A percentile compares a stretch with the other conserved stretches of the same genome.
These are phyloP conservation scores for Populus nigra DNA, from an alignment of 345 rosid species.

Conservation along the genomic window DNA sequence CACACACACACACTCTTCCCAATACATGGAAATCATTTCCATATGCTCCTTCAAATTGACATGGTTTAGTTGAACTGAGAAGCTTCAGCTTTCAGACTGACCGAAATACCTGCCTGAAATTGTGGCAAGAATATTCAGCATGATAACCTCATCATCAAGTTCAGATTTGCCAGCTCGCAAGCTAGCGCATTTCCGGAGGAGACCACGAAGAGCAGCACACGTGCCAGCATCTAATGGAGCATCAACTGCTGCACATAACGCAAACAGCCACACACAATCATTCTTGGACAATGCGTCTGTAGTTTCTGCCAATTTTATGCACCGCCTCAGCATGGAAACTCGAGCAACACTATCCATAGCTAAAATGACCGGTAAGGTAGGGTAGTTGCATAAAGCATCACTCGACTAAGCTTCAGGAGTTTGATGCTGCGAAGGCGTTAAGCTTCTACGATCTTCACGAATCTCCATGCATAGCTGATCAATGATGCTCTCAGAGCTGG, in stretches of 20 bases:
- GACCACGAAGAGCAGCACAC: constrained; percentile 58
- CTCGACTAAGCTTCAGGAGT: constrained; percentile 4
- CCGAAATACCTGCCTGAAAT: constrained; percentile 76
- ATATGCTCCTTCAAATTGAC: too few species aligned
- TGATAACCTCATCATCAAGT: constrained; percentile 62
- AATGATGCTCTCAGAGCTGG: not conserved
- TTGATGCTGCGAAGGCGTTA: not conserved
- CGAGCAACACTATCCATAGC: constrained; percentile 71
- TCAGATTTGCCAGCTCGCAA: constrained; percentile 59
- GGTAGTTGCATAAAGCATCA: constrained; percentile 29
- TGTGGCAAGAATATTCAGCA: constrained; percentile 74
- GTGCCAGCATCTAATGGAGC: constrained; percentile 68
- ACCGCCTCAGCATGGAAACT: constrained; percentile 61
- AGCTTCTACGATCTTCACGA: constrained; percentile 7
- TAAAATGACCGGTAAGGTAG: constrained; percentile 46
- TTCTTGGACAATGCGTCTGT: constrained; percentile 34
- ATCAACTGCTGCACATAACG: constrained; percentile 73
- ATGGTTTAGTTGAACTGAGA: not conserved
- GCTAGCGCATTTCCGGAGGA: constrained; percentile 76
- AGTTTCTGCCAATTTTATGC: constrained; percentile 47
- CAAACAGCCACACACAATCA: constrained; percentile 69
- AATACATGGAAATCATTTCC: not conserved
- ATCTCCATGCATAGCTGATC: constrained; percentile 1
- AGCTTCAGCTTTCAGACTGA: constrained; percentile 49
- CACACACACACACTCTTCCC: too few species aligned